These are phyloP conservation scores for Aphanomyces astaci DNA, from an alignment of 352 stramenopile genomes.

Conservation along the genomic window DNA sequence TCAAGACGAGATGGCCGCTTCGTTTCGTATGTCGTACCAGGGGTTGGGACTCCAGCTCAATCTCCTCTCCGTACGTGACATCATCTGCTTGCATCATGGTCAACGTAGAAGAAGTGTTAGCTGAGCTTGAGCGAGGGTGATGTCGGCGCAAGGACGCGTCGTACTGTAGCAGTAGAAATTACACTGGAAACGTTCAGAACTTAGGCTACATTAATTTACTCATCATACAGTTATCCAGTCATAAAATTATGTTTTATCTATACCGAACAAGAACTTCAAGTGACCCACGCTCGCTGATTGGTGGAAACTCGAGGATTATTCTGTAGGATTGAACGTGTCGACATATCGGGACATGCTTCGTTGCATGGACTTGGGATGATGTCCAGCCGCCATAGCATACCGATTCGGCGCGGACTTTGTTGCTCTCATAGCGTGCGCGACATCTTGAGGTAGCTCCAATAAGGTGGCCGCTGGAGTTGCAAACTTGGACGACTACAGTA, in stretches of 20 bases:
- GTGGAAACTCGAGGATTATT: background rate
- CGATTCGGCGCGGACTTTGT: background rate
- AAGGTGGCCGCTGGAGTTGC: background rate
- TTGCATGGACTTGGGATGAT: slow-evolving; percentile 7
- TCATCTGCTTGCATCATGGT: slow-evolving; percentile 19
- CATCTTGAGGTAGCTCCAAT: background rate
- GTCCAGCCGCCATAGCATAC: slow-evolving; percentile 7
- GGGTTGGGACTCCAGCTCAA: slow-evolving; percentile 21
- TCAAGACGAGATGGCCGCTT: background rate
- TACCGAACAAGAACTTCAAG: background rate
- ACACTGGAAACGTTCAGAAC: background rate
- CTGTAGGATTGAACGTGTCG: slow-evolving; percentile 11
- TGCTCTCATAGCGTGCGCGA: background rate
- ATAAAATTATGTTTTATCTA: background rate
- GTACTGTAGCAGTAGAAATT: too few species aligned
- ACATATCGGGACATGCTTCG: slow-evolving; percentile 14
- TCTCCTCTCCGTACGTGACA: slow-evolving; percentile 9
- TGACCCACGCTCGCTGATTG: background rate
- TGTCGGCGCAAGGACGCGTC: too few species aligned
- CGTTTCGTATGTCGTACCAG: slow-evolving; percentile 4
- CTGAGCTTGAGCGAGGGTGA: too few species aligned
- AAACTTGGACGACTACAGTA: background rate
- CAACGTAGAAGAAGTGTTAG: too few species aligned
- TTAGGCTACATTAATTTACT: background rate
- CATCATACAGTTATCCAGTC: background rate